Percentiles rank a stretch among this genome's conserved stretches.
phyloP scores from a whole-genome alignment of 1,284 basidiomycete genomes.

The Moesziomyces parantarcticus region DNA sequence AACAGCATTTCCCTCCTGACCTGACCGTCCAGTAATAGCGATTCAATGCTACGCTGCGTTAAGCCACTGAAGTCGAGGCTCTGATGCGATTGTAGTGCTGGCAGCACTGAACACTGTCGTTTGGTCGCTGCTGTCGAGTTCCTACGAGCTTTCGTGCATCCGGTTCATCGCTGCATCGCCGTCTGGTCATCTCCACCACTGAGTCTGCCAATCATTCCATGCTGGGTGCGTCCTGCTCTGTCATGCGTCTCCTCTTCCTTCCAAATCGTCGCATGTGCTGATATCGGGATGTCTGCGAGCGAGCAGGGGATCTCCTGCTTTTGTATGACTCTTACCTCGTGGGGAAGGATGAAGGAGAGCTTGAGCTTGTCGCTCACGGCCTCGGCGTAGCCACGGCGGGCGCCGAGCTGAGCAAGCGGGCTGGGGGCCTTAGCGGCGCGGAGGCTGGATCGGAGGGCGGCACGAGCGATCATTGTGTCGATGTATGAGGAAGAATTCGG shows the following conservation, averaged over 20 bases:
- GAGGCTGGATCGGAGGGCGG: slow-evolving; percentile 41
- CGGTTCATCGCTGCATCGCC: too few relatives aligned
- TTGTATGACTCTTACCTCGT: slow-evolving; percentile 39
- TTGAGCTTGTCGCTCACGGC: slow-evolving; percentile 66
- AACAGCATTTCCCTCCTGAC: too few relatives aligned
- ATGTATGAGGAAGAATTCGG: neutral
- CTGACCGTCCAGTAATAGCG: too few relatives aligned
- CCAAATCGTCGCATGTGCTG: neutral
- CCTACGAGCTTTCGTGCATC: too few relatives aligned
- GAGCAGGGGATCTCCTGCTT: neutral
- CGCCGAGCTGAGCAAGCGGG: slow-evolving; percentile 48
- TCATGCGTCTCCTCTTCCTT: neutral
- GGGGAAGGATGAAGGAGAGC: slow-evolving; percentile 63
- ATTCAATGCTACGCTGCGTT: too few relatives aligned
- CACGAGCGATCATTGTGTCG: slow-evolving; percentile 37
- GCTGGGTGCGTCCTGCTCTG: too few relatives aligned
- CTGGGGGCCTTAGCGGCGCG: slow-evolving; percentile 37
- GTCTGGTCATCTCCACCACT: too few relatives aligned
- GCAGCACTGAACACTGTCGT: too few relatives aligned
- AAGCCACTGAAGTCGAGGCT: too few relatives aligned
- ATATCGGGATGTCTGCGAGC: neutral
- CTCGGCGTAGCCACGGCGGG: slow-evolving; percentile 66
- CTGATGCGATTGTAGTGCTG: too few relatives aligned
- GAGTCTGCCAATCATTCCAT: too few relatives aligned
- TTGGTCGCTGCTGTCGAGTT: too few relatives aligned